These are phyloP conservation scores for Amylostereum areolatum DNA, from an alignment of 1,284 basidiomycete species.

Conservation along the genomic window DNA sequence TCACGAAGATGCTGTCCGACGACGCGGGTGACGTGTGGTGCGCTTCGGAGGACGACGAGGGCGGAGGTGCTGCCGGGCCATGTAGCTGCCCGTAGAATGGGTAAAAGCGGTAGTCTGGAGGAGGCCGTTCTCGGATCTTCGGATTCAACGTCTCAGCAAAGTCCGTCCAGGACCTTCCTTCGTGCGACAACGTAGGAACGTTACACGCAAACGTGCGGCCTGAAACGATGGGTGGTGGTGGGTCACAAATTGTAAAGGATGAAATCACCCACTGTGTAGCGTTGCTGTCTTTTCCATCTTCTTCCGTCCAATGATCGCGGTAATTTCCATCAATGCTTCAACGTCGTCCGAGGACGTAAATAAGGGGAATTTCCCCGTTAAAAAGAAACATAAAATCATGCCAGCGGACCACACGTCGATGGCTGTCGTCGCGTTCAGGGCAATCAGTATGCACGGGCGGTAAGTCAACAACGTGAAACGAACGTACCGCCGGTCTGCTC, in stretches of 20 bases:
- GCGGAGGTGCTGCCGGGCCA: slow-evolving; percentile 26
- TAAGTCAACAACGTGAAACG: slow-evolving; percentile 1
- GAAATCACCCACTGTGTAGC: slow-evolving; percentile 74
- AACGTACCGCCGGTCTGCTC: slow-evolving; percentile 85
- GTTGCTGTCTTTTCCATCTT: slow-evolving; percentile 85
- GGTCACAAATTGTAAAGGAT: neutral
- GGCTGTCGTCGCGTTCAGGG: slow-evolving; percentile 40
- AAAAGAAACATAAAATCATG: slow-evolving; percentile 88
- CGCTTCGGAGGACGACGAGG: slow-evolving; percentile 22
- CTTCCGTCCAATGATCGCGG: slow-evolving; percentile 78
- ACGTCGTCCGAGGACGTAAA: slow-evolving; percentile 95
- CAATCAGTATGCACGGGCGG: slow-evolving; percentile 3
- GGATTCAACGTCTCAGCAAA: slow-evolving; percentile 80
- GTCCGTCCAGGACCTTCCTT: slow-evolving; percentile 64
- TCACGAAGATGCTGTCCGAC: slow-evolving; percentile 15
- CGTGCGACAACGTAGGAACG: slow-evolving; percentile 64
- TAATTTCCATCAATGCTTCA: slow-evolving; percentile 94
- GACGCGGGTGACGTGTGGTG: slow-evolving; percentile 12
- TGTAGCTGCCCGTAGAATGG: slow-evolving; percentile 32
- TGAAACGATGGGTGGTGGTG: slow-evolving; percentile 23
- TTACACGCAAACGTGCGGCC: slow-evolving; percentile 86
- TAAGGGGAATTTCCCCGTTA: slow-evolving; percentile 89
- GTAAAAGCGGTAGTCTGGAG: slow-evolving; percentile 45
- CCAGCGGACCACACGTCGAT: slow-evolving; percentile 97
- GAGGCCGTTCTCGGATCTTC: slow-evolving; percentile 52